phyloP scores from a whole-genome alignment of 768 basidiomycete species.

The Leccinum arenicola region DNA sequence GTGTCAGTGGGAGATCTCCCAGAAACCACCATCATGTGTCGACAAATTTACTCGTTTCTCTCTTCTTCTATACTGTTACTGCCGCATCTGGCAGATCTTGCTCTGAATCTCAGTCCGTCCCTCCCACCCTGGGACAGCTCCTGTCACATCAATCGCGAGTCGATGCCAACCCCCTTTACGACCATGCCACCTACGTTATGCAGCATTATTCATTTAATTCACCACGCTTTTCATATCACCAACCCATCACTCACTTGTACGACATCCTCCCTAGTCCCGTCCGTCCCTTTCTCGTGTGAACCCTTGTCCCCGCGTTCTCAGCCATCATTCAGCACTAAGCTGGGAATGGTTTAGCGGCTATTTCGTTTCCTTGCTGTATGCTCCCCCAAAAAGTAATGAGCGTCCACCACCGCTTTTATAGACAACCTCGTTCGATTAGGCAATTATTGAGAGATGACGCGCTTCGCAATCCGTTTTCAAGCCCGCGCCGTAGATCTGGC shows the following conservation, averaged over 20 bases:
- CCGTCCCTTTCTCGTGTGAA: conserved; percentile 18
- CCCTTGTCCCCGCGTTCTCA: background rate
- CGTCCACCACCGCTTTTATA: conserved; percentile 10
- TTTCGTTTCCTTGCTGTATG: conserved; percentile 9
- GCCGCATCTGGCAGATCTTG: conserved; percentile 17
- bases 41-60: conserved; percentile 8
- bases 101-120: conserved; percentile 13
- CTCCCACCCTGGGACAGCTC: conserved; percentile 23
- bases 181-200: conserved; percentile 14
- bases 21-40: conserved; percentile 14
- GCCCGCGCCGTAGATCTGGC: conserved; percentile 17
- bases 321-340: conserved; percentile 1
- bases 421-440: conserved; percentile 12
- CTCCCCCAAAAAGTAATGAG: conserved; percentile 8
- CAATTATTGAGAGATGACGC: conserved; percentile 8
- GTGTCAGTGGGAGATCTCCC: conserved; percentile 16
- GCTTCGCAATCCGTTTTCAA: conserved; percentile 19
- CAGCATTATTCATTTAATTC: conserved; percentile 15
- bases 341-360: conserved; percentile 18
- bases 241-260: background rate
- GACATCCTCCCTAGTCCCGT: conserved; percentile 2
- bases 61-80: conserved; percentile 6
- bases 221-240: conserved; percentile 15
- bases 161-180: conserved; percentile 13
- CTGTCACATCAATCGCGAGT: conserved; percentile 15